Evolutionary conservation across 2,329 filamentous ascomycete genomes (phyloP), one percentile per base, ranked within the genome.

Genomic region (Aureobasidium sp.): DNA sequence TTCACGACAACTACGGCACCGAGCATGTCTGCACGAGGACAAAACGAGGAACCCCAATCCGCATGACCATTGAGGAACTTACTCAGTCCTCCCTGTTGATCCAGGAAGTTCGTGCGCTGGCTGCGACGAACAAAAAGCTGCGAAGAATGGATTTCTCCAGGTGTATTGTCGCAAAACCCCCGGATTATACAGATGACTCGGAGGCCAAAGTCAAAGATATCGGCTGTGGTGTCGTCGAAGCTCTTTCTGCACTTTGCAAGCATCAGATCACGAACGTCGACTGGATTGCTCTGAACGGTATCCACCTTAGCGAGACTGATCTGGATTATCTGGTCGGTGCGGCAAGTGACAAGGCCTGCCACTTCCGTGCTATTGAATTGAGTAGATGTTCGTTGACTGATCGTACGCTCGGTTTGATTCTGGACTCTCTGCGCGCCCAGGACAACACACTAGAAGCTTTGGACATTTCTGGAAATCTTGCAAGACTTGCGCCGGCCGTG

Each of bases 271-370:
- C 87, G 0, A 87, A 85, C 67, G 83, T 89, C 20, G 85, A 88
- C 70, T 90, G 87, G 87, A 82, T 90, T 59, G 79, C 83, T 25
- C 73, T 90, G 63, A 89, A 85, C 64, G 85, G 85, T 14, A 87
- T 89, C 64, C 81, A 83, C 64, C 79, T 90, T n/a, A 86, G 85
- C 44, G 87, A 90, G 60, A 84, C 84, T 0, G 87, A 90, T 72
- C 75, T 89, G 59, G 87, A 89, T 65, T 83, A 83, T 66, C 68
- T 87, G 49, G 84, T 88, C 48, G 85, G 86, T 66, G 85, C 86
- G n/a, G 84, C 86, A 11, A 85, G 86, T 1, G 84, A 88, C 64
- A 79, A 81, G 66, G 78, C 77, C 29, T 87, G 86, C 62, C 84
- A 87, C 68, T 77, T 90, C 59, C 83, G 87, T 52, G 87, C 85